phyloP scores from a whole-genome alignment of 2,329 filamentous ascomycete genomes.

The Fusarium sp. region DNA sequence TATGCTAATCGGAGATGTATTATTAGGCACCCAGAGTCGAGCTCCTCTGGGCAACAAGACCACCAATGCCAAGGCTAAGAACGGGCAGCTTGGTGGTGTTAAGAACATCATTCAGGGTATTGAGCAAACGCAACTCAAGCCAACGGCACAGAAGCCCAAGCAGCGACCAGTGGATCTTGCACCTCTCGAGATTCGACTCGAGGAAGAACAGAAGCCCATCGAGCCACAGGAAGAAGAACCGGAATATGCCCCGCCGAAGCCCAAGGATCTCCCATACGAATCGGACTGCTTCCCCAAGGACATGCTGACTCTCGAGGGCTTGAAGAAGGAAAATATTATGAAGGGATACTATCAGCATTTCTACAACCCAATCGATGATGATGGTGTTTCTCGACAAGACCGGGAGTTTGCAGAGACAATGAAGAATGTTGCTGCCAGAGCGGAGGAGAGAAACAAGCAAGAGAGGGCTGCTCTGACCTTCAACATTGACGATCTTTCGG shows the following conservation, averaged over 20 bases:
- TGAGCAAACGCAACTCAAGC: constrained; percentile 70
- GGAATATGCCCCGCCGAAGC: constrained; percentile 87
- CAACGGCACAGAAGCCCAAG: constrained; percentile 68
- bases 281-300: constrained; percentile 73
- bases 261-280: constrained; percentile 71
- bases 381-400: constrained; percentile 71
- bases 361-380: constrained; percentile 71
- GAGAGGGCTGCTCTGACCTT: constrained; percentile 72
- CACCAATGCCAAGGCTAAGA: constrained; percentile 87
- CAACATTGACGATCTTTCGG: constrained; percentile 56
- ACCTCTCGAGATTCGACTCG: constrained; percentile 69
- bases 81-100: constrained; percentile 71
- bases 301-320: constrained; percentile 63
- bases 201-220: constrained; percentile 60
- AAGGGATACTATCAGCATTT: constrained; percentile 71
- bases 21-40: constrained; percentile 63
- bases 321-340: constrained; percentile 67
- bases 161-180: constrained; percentile 63
- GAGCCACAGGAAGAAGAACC: constrained; percentile 69
- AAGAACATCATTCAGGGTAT: constrained; percentile 67
- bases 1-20: constrained; percentile 8
- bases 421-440: constrained; percentile 61
- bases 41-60: constrained; percentile 94
- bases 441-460: constrained; percentile 73
- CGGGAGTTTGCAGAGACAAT: constrained; percentile 66